phyloP scores from a whole-genome alignment of 495 filamentous ascomycete species.

The Mytilinidion resinicola region DNA sequence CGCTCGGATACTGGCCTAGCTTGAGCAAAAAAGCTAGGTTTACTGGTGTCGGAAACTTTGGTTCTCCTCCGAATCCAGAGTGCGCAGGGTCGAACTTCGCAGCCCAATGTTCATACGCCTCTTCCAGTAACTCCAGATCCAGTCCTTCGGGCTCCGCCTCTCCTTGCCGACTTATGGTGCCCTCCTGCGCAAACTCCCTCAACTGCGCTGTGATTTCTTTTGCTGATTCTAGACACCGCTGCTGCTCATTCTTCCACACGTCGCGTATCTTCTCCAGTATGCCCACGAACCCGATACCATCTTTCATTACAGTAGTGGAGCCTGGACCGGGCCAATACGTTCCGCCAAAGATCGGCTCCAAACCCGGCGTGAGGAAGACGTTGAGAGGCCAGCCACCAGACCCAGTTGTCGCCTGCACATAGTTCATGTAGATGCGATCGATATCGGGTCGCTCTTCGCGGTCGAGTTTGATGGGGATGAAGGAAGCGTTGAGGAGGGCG shows the following conservation, averaged over 20 bases:
- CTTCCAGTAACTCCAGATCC: constrained; percentile 86
- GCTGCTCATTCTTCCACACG: constrained; percentile 80
- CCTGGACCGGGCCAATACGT: constrained; percentile 91
- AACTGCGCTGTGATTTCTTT: constrained; percentile 75
- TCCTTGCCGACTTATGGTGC: constrained; percentile 54
- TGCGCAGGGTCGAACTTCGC: constrained; percentile 70
- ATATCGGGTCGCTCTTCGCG: constrained; percentile 93
- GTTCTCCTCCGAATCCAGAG: constrained; percentile 72
- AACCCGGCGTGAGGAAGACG: constrained; percentile 87
- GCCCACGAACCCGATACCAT: constrained; percentile 65
- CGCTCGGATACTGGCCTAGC: constrained; percentile 61
- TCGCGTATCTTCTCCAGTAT: constrained; percentile 74
- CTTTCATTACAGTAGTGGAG: constrained; percentile 43
- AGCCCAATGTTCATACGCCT: constrained; percentile 74
- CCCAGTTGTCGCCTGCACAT: constrained; percentile 87
- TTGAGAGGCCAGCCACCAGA: constrained; percentile 96
- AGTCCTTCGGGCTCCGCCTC: constrained; percentile 50
- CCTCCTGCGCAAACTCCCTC: constrained; percentile 80
- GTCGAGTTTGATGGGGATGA: constrained; percentile 91
- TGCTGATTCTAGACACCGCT: constrained; percentile 70
- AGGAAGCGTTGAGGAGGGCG: constrained; percentile 72
- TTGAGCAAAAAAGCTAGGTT: constrained; percentile 80
- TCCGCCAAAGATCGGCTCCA: constrained; percentile 91
- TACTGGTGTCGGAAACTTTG: constrained; percentile 87
- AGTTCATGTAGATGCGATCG: constrained; percentile 97